A percentile compares a stretch with the other conserved stretches of the same genome.
Conservation (phyloP, 768 basidiomycete species). For the Hericium erinaceus region DNA sequence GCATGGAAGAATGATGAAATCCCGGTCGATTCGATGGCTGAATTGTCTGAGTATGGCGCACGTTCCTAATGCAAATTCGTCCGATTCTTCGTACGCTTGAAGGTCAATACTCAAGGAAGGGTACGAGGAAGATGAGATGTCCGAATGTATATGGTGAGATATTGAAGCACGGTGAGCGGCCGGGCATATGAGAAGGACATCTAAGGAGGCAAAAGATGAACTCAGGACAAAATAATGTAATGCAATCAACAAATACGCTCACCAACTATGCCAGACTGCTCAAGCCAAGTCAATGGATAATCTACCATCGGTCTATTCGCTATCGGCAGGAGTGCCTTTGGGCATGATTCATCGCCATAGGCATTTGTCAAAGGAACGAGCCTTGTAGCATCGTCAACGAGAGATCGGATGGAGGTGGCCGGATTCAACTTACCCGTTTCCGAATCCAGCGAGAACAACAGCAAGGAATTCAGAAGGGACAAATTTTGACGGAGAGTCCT, state of each 20-base stretch:
- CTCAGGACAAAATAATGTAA: constrained; percentile 4
- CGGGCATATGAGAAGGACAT: constrained; percentile 83
- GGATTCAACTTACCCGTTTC: constrained; percentile 59
- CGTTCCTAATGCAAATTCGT: constrained; percentile 57
- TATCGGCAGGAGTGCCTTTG: constrained; percentile 82
- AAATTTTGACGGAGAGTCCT: constrained; percentile 36
- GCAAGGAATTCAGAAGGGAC: constrained; percentile 76
- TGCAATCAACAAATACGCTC: constrained; percentile 2
- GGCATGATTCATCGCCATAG: constrained; percentile 72
- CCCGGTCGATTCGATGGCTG: constrained; percentile 63
- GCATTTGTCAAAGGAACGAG: constrained; percentile 52
- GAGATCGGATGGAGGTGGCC: not conserved
- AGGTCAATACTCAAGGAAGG: constrained; percentile 67
- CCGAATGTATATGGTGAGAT: constrained; percentile 79
- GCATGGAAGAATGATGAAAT: constrained; percentile 86
- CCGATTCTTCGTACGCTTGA: constrained; percentile 71
- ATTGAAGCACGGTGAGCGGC: constrained; percentile 63
- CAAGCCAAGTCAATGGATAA: constrained; percentile 77
- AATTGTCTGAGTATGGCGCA: constrained; percentile 73
- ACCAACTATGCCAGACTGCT: constrained; percentile 82
- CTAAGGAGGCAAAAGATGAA: constrained; percentile 27
- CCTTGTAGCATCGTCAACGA: not conserved
- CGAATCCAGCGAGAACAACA: constrained; percentile 84
- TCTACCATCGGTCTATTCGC: constrained; percentile 85
- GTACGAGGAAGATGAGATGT: constrained; percentile 46